Conservation (phyloP, 2,329 filamentous ascomycete species). For the Leptographium lundbergii region DNA sequence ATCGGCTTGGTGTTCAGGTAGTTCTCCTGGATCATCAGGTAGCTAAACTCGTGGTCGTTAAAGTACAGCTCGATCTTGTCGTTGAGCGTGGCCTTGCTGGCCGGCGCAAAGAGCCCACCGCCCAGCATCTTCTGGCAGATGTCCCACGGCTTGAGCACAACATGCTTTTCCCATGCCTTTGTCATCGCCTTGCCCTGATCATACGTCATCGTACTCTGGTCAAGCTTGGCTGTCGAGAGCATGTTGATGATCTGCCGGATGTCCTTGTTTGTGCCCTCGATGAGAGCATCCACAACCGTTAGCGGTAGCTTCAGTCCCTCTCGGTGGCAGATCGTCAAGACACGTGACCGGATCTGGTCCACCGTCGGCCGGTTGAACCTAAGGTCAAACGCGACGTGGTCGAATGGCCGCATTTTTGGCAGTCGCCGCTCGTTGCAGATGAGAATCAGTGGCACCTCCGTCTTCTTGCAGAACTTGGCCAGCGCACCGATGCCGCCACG, state of each 20-base stretch:
- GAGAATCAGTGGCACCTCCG: constrained; percentile 84
- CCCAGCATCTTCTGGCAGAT: constrained; percentile 89
- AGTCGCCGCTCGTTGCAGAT: constrained; percentile 92
- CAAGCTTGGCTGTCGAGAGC: constrained; percentile 86
- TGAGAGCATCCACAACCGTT: constrained; percentile 79
- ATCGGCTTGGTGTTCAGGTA: constrained; percentile 77
- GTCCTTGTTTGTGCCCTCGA: constrained; percentile 89
- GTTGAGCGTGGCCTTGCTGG: constrained; percentile 78
- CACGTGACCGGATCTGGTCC: constrained; percentile 79
- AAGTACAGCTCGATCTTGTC: constrained; percentile 99
- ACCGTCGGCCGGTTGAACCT: constrained; percentile 81
- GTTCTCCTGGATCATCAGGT: constrained; percentile 96
- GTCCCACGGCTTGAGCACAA: constrained; percentile 95
- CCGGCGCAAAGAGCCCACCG: constrained; percentile 70
- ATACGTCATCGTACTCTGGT: constrained; percentile 66
- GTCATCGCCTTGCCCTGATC: constrained; percentile 88
- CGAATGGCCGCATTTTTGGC: constrained; percentile 98
- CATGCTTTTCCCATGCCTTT: constrained; percentile 96
- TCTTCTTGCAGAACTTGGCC: constrained; percentile 90
- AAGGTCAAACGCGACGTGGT: constrained; percentile 71
- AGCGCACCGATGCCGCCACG: constrained; percentile 89
- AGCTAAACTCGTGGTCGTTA: constrained; percentile 97
- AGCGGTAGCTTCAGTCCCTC: constrained; percentile 79
- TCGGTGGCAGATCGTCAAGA: constrained; percentile 89
- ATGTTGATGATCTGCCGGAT: constrained; percentile 99